Base-by-base conservation (phyloP, 306 rosid genomes). In the Lathyrus oleraceus region DNA sequence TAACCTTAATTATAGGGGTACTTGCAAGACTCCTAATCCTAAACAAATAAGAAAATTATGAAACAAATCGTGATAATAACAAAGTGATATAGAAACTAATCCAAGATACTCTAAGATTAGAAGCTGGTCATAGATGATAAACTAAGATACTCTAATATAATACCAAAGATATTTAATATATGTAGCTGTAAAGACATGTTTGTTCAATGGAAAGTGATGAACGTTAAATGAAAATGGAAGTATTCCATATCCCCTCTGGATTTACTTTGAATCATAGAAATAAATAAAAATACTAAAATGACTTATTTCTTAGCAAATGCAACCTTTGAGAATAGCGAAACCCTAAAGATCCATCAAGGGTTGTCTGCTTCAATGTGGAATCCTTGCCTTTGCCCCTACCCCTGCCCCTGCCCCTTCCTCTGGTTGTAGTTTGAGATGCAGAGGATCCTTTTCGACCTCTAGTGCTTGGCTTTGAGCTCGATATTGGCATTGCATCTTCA, bases 361-460 rank as follows among this genome's bases (percentile, higher is more conserved):
- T 94, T 23, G 88, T 83, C 89, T 94, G 97, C 89, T 94, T 94
- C 83, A 86, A 62, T 72, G 75, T 77, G 67, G 91, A 61, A 25
- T 70, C 66, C 63, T 81, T 71, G 14, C 88, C 84, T 36, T 78
- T 83, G 13, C 86, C 94, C 77, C 88, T 82, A 51, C 96, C 96
- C 66, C 94, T 82, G 1, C 92, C 96, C 82, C 97, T 86, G 2
- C 96, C 92, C 11, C 95, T 88, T 84, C 95, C 97, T 70, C 92
- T 85, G 40, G 89, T 62, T 67, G 88, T 59, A 36, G 88, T 76
- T 83, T 84, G 84, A 64, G 97, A 78, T 42, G 82, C 48, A 65
- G 88, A 71, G 8, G 89, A 67, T 61, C 81, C 96, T 75, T 81
- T 88, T 61, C 88, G 81, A 51, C 95, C 95, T 87, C 96, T 94